Evolutionary conservation across 331 rosid species (phyloP).

Genomic region (Quercus lobata): DNA sequence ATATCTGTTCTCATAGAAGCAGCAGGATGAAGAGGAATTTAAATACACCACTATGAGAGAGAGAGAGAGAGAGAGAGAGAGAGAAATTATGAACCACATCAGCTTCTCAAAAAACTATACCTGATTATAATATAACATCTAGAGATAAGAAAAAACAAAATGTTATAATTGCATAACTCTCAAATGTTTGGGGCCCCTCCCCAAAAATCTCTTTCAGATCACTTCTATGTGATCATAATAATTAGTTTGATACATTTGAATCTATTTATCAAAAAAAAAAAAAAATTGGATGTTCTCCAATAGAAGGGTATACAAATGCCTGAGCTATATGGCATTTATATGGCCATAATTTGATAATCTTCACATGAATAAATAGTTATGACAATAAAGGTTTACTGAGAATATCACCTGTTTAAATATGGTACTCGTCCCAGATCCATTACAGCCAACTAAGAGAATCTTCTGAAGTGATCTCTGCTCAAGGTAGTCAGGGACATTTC

Average conservation of each 20-base stretch:
- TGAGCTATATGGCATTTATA: neutral
- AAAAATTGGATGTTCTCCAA: neutral
- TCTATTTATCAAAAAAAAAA: neutral
- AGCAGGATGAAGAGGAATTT: neutral
- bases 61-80: no score
- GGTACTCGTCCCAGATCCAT: slow-evolving; percentile 97
- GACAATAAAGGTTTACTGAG: slow-evolving; percentile 10
- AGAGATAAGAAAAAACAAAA: neutral
- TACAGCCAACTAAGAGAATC: slow-evolving; percentile 85
- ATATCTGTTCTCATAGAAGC: neutral
- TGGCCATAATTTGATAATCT: neutral
- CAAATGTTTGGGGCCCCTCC: neutral
- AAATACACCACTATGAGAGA: neutral
- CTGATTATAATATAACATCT: neutral
- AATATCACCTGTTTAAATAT: slow-evolving; percentile 89
- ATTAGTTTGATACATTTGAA: neutral
- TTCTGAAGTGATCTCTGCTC: slow-evolving; percentile 87
- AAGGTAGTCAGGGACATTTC: slow-evolving; percentile 67
- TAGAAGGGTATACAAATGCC: neutral
- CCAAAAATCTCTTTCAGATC: neutral
- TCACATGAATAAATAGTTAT: slow-evolving; percentile 5
- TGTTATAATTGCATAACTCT: neutral
- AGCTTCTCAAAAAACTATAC: neutral
- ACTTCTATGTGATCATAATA: neutral
- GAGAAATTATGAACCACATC: neutral